Base-by-base conservation (phyloP, 2,329 filamentous ascomycete genomes). In the Pseudocercospora macadamiae region DNA sequence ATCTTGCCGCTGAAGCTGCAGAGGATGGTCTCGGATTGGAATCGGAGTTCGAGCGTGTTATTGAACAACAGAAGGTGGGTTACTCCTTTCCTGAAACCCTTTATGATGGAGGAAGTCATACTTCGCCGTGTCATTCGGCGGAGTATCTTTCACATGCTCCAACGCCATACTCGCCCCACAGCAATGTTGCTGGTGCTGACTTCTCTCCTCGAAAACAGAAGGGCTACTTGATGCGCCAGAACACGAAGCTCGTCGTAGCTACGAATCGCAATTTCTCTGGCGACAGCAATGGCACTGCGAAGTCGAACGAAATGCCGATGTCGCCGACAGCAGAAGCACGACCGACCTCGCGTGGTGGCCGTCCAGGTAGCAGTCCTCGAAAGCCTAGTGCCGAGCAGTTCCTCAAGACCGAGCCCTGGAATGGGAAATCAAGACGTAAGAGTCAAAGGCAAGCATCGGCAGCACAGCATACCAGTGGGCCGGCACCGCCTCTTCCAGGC, bases 381-480 rank as follows among this genome's bases (percentile, higher is more conserved):
- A 87, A 91, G 69, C 81, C 86, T 3, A 92, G 91, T 47, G 90
- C 91, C 39, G 79, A 81, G 63, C 90, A 96, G 74, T 96, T 92
- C 1, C 96, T 95, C 90, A 95, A 91, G 12, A 95, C 96, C 4
- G 95, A 97, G 76, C 95, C 95, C 14, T 99, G 95, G 95, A 96
- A 96, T 76, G 86, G 88, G 60, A 90, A 92, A 75, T 76, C 82
- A 44, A 86, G 92, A 57, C 85, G 89, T 64, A 83, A 85, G 67
- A 88, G 86, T 69, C 79, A 86, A 52, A 82, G 85, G 61, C 79
- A 82, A 51, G 77, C 82, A 12, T 83, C 82, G 26, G 80, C 78
- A n/a, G 63, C 67, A 14, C 62, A 67, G 34, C 54, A 68, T 14
- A 57, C 48, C 28, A 82, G 81, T 66, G 90, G 90, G 1, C 81